These are phyloP conservation scores for Amphibolis antarctica DNA, from an alignment of 106 monocot species.

Conservation along the genomic window DNA sequence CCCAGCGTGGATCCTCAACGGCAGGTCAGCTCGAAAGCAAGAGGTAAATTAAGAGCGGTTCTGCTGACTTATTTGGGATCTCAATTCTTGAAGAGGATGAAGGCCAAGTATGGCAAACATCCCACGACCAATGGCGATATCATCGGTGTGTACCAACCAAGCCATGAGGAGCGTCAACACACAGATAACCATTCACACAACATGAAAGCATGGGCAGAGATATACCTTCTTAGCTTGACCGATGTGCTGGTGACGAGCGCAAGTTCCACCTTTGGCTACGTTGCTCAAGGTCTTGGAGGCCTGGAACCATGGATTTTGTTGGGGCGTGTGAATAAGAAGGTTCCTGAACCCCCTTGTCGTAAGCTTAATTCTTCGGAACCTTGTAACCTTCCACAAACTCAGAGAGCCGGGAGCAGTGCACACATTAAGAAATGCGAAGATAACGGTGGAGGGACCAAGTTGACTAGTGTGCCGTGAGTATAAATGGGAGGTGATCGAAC, in stretches of 20 bases:
- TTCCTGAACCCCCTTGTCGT: conserved; percentile 12
- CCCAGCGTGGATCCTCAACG: conserved; percentile 13
- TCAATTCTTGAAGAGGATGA: conserved; percentile 15
- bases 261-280: conserved; percentile 32
- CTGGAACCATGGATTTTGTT: conserved; percentile 25
- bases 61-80: conserved; percentile 23
- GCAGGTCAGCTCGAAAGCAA: background rate
- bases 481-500: no score
- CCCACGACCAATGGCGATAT: conserved; percentile 19
- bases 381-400: conserved; percentile 19
- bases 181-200: conserved; percentile 23
- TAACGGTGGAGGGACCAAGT: conserved; percentile 28
- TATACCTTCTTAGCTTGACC: conserved; percentile 21
- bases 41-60: conserved; percentile 14
- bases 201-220: conserved; percentile 31
- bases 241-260: conserved; percentile 25
- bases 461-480: conserved; percentile 10
- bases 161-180: conserved; percentile 31
- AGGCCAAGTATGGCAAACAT: conserved; percentile 20
- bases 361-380: conserved; percentile 25
- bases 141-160: conserved; percentile 37
- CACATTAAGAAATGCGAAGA: conserved; percentile 28
- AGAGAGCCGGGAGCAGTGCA: conserved; percentile 16
- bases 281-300: conserved; percentile 23
- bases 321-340: conserved; percentile 2